phyloP scores from a whole-genome alignment of 768 basidiomycete genomes.

The Phanerodontia chrysosporium region DNA sequence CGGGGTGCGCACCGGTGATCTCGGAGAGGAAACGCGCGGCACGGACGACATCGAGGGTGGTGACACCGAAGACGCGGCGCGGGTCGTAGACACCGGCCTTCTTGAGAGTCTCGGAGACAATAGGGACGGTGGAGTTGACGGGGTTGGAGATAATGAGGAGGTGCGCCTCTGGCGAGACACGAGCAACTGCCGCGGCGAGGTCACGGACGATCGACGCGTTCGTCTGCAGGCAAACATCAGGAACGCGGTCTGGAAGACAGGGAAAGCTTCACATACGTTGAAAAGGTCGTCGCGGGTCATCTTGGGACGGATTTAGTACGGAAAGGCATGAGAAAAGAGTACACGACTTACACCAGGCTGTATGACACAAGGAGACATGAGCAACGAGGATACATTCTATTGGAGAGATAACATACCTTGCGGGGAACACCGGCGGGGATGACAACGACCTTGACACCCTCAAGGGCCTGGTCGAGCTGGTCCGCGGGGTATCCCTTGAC shows the following conservation, averaged over 20 bases:
- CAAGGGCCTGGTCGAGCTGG: conserved; percentile 85
- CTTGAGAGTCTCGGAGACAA: conserved; percentile 88
- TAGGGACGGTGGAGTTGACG: conserved; percentile 96
- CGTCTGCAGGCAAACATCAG: conserved; percentile 47
- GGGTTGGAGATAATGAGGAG: conserved; percentile 98
- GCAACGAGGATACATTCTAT: neutral
- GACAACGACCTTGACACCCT: conserved; percentile 88
- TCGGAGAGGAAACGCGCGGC: conserved; percentile 85
- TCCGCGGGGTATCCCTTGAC: conserved; percentile 80
- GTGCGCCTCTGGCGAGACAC: conserved; percentile 86
- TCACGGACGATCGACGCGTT: conserved; percentile 98
- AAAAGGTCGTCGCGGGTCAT: conserved; percentile 98
- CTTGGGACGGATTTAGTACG: conserved; percentile 35
- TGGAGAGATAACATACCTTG: conserved; percentile 58
- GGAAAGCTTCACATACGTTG: conserved; percentile 57
- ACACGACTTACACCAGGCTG: conserved; percentile 75
- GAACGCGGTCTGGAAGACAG: neutral
- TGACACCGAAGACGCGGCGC: conserved; percentile 87
- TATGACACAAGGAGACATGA: conserved; percentile 27
- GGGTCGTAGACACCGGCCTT: conserved; percentile 93
- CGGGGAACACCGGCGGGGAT: conserved; percentile 99
- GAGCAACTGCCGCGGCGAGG: conserved; percentile 84
- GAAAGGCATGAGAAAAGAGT: conserved; percentile 11
- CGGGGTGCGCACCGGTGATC: conserved; percentile 60
- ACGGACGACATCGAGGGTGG: conserved; percentile 97